Evolutionary conservation across 2,329 filamentous ascomycete genomes (phyloP).

Genomic region (Fusarium tricinctum): DNA sequence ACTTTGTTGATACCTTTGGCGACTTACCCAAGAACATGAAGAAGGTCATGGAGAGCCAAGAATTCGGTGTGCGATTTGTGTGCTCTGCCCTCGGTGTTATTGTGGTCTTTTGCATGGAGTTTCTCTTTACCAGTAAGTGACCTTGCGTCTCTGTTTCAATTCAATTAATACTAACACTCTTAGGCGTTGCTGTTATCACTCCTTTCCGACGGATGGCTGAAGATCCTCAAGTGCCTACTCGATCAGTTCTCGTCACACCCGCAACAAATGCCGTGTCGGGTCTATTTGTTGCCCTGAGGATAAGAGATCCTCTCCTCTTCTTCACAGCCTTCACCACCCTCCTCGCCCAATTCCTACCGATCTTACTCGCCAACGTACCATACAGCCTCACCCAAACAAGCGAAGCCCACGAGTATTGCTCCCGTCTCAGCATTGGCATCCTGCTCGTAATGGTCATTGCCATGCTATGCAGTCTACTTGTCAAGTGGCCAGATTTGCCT

Average conservation of each 20-base stretch:
- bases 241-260: conserved; percentile 58
- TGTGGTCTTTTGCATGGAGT: conserved; percentile 58
- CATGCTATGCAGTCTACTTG: conserved; percentile 56
- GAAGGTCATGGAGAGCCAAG: conserved; percentile 56
- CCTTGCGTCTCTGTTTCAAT: fast-evolving
- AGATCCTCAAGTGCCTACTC: conserved; percentile 51
- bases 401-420: conserved; percentile 57
- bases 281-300: conserved; percentile 45
- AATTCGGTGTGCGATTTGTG: conserved; percentile 60
- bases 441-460: conserved; percentile 59
- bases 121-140: conserved; percentile 57
- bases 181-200: conserved; percentile 58
- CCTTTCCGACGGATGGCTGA: conserved; percentile 59
- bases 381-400: conserved; percentile 59
- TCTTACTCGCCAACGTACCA: conserved; percentile 63
- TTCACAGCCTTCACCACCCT: conserved; percentile 59
- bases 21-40: conserved; percentile 48
- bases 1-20: conserved; percentile 45
- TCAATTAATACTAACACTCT: not conserved
- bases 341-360: conserved; percentile 62
- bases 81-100: conserved; percentile 59
- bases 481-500: conserved; percentile 60
- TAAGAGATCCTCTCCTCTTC: conserved; percentile 58
- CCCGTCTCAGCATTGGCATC: conserved; percentile 56
- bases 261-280: conserved; percentile 62